A percentile compares a stretch with the other conserved stretches of the same genome.
Conservation (phyloP, 2,329 filamentous ascomycete genomes). For the Neoascochyta sp. region DNA sequence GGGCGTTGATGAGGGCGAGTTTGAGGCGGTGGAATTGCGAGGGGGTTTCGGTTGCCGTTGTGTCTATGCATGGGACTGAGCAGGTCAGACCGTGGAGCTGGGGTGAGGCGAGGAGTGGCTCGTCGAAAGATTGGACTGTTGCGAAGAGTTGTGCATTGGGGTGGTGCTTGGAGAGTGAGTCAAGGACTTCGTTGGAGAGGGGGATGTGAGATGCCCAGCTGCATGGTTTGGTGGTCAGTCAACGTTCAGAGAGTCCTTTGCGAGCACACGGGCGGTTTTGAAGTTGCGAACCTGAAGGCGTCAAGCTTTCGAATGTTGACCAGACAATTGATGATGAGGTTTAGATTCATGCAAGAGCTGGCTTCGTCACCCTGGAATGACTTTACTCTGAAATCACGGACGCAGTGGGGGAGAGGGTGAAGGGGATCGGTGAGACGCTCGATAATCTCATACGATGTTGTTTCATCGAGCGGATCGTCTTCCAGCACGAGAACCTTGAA, state of each 20-base stretch:
- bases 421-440: slow-evolving; percentile 7
- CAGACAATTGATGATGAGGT: slow-evolving; percentile 6
- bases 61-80: slow-evolving; percentile 6
- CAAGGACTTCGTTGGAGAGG: slow-evolving; percentile 5
- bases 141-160: slow-evolving; percentile 8
- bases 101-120: slow-evolving; percentile 3
- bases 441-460: too few species aligned
- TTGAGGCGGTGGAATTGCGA: slow-evolving; percentile 8
- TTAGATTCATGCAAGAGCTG: slow-evolving; percentile 15
- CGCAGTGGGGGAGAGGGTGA: slow-evolving; percentile 9
- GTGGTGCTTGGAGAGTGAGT: slow-evolving; percentile 5
- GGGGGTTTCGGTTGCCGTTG: not conserved
- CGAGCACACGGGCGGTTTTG: not conserved
- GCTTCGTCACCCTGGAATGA: slow-evolving; percentile 14
- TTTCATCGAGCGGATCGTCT: slow-evolving; percentile 10
- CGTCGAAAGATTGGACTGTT: slow-evolving; percentile 4
- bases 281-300: slow-evolving; percentile 9
- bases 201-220: slow-evolving; percentile 12
- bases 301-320: slow-evolving; percentile 8
- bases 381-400: slow-evolving; percentile 10
- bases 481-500: slow-evolving; percentile 8
- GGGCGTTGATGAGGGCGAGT: slow-evolving; percentile 6
- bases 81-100: slow-evolving; percentile 9
- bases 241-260: not conserved
- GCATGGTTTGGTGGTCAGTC: not conserved